Base-by-base conservation (phyloP, 2,329 filamentous ascomycete species). In the Talaromyces sp. region DNA sequence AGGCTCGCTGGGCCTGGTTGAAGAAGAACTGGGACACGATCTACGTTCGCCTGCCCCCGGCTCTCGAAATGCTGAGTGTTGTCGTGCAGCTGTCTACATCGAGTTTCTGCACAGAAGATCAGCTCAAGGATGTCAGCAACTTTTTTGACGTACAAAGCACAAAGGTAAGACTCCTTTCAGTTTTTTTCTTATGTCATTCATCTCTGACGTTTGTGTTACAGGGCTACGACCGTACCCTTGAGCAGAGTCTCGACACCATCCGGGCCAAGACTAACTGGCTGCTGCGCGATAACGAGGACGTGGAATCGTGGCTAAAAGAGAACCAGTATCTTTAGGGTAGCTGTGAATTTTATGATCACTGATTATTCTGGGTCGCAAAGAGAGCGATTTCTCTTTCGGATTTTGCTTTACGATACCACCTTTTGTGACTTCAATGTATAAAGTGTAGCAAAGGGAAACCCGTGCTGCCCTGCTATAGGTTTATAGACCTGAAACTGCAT, bases 191-290 rank as follows among this genome's bases (percentile, higher is more conserved):
- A 4, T 11, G 32, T 13, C 32, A 13, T 33, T 30, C 28, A 30
- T 33, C 15, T 17, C 33, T 36, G 15, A 36, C 33, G 5, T 36
- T 36, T 36, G 15, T 17, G 4, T 17, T 36, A 2, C 5, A 36
- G 33, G 33, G 52, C 17, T 30, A 32, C 17, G 52, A 54, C 7
- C 28, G 19, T 10, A 32, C 13, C 6, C 32, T 54, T 32, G 27
- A 19, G 8, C 27, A 54, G 27, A 54, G 52, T 19, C 52, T 54
- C 6, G 52, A 54, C 4, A 83, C 88, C 4, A 89, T 97, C 70
- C 85, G 85, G 64, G 92, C 92, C 59, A 97, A 96, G 85, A 83
- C 88, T 68, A 84, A 87, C 62, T 96, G 91, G 91, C 73, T 96
- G 60, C 78, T 86, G 74, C 85, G 92, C 62, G 93, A 96, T 75